These are phyloP conservation scores for Metarhizium anisopliae DNA, from an alignment of 2,329 filamentous ascomycete species.

Conservation along the genomic window DNA sequence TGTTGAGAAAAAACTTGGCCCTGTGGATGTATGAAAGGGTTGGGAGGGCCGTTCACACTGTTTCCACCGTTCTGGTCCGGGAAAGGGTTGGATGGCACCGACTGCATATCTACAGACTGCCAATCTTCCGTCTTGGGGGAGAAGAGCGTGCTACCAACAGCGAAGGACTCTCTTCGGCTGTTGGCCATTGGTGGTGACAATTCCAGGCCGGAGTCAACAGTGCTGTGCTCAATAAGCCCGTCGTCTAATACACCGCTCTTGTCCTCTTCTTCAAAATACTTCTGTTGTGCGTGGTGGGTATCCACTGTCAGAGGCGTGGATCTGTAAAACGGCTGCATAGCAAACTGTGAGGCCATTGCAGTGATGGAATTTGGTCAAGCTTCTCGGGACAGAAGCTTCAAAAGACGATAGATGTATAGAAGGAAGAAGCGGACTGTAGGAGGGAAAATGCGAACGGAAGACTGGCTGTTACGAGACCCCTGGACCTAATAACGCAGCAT, in stretches of 20 bases:
- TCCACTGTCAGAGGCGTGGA: conserved; percentile 42
- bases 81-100: conserved; percentile 53
- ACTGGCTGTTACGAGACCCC: not conserved
- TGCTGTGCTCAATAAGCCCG: conserved; percentile 48
- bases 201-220: conserved; percentile 52
- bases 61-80: conserved; percentile 36
- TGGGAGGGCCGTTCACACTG: conserved; percentile 46
- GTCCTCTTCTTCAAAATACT: conserved; percentile 53
- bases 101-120: conserved; percentile 57
- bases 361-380: not conserved
- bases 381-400: not conserved
- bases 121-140: conserved; percentile 57
- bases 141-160: conserved; percentile 46
- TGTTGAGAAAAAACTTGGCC: conserved; percentile 29
- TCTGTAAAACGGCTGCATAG: conserved; percentile 43
- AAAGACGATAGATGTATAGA: not conserved
- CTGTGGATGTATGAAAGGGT: conserved; percentile 56
- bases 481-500: not conserved
- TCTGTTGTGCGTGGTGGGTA: conserved; percentile 39
- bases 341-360: conserved; percentile 42
- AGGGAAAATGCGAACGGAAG: not conserved
- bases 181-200: conserved; percentile 54
- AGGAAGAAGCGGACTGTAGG: not conserved
- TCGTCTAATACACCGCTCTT: conserved; percentile 49
- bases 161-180: conserved; percentile 56